These are phyloP conservation scores for Mariannaea elegans DNA, from an alignment of 2,329 filamentous ascomycete species.

Conservation along the genomic window DNA sequence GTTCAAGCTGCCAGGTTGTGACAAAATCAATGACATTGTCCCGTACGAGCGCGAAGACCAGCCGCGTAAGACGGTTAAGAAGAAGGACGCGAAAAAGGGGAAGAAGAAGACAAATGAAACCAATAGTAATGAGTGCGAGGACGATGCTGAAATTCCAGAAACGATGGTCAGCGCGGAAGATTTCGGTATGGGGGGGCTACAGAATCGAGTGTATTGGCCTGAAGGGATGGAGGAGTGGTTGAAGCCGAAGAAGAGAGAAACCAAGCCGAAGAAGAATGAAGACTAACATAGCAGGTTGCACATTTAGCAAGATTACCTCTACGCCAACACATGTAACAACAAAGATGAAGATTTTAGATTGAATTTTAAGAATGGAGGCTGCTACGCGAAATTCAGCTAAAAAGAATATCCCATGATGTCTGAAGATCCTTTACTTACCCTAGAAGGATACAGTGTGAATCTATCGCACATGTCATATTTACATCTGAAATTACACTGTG, in stretches of 20 bases:
- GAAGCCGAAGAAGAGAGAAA: conserved; percentile 77
- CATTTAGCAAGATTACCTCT: too few relatives aligned
- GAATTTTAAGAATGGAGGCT: too few relatives aligned
- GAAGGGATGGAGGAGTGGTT: conserved; percentile 91
- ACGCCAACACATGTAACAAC: too few relatives aligned
- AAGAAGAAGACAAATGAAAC: conserved; percentile 49
- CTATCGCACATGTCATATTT: background rate
- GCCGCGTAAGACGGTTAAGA: conserved; percentile 58
- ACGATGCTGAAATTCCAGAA: conserved; percentile 48
- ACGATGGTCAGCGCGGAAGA: conserved; percentile 70
- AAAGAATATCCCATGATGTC: too few relatives aligned
- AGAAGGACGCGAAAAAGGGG: conserved; percentile 46
- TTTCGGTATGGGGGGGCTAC: conserved; percentile 84
- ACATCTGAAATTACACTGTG: background rate
- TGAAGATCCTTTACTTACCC: background rate
- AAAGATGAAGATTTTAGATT: too few relatives aligned
- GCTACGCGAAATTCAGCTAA: too few relatives aligned
- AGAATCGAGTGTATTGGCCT: conserved; percentile 90
- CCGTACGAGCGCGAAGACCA: conserved; percentile 82
- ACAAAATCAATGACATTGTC: conserved; percentile 78
- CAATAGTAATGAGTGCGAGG: conserved; percentile 41
- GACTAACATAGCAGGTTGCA: conserved; percentile 44
- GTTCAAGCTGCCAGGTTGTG: conserved; percentile 83
- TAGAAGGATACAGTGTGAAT: background rate
- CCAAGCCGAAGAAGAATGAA: conserved; percentile 51